These are phyloP conservation scores for Astragalus membranaceus DNA, from an alignment of 306 rosid species.

Conservation along the genomic window DNA sequence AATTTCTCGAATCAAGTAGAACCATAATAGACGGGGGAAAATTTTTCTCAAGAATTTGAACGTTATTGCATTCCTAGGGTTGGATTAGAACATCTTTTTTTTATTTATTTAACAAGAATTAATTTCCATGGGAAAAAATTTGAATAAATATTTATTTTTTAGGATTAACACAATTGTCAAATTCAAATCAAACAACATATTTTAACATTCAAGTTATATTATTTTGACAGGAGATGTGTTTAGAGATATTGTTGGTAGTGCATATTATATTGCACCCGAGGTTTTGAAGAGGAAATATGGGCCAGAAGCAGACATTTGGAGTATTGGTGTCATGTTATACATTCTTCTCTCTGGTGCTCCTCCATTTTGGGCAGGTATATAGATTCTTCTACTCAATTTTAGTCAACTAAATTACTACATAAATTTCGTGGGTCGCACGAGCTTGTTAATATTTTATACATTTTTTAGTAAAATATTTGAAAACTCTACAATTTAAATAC, in stretches of 20 bases:
- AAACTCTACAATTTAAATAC: too few relatives aligned
- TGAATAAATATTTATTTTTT: background rate
- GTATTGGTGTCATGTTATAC: slow-evolving; percentile 90
- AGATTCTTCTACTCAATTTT: background rate
- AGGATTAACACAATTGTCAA: background rate
- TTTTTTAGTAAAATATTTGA: too few relatives aligned
- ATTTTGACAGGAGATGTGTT: slow-evolving; percentile 60
- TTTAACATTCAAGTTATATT: background rate
- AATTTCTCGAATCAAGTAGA: background rate
- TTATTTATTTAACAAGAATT: background rate
- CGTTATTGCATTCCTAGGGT: too few relatives aligned
- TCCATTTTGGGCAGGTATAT: slow-evolving; percentile 92
- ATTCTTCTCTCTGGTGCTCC: slow-evolving; percentile 90
- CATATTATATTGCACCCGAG: slow-evolving; percentile 96
- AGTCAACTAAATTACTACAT: background rate
- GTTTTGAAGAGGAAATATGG: slow-evolving; percentile 88
- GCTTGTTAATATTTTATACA: too few relatives aligned
- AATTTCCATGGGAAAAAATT: background rate
- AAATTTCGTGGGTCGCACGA: too few relatives aligned
- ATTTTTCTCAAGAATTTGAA: too few relatives aligned
- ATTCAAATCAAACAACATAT: background rate
- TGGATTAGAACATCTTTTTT: background rate
- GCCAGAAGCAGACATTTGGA: slow-evolving; percentile 97
- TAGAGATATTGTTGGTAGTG: slow-evolving; percentile 88
- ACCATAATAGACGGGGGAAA: too few relatives aligned